A percentile compares a stretch with the other conserved stretches of the same genome.
Evolutionary conservation across 768 basidiomycete genomes (phyloP).

Genomic region (Collybiopsis confluens): DNA sequence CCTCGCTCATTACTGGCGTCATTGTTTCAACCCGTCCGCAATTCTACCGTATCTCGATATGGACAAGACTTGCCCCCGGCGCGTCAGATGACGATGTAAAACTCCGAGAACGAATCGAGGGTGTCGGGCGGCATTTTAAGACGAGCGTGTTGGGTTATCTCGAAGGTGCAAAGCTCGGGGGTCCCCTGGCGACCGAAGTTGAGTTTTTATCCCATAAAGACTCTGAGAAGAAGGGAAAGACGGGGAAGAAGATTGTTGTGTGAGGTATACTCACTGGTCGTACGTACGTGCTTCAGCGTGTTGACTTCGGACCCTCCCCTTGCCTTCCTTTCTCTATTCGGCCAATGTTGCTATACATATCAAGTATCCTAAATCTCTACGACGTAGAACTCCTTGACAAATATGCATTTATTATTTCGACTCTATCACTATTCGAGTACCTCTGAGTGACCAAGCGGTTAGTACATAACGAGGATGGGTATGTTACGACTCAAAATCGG

Average conservation of each 20-base stretch:
- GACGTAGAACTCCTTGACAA: too few species aligned
- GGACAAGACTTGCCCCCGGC: constrained; percentile 84
- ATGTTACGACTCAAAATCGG: too few species aligned
- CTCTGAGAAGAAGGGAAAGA: constrained; percentile 90
- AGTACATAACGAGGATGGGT: too few species aligned
- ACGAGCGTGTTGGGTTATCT: constrained; percentile 78
- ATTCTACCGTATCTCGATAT: constrained; percentile 96
- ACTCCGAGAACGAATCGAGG: constrained; percentile 77
- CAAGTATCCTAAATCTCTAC: too few species aligned
- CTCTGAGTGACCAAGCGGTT: too few species aligned
- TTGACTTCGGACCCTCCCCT: too few species aligned
- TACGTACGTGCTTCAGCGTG: too few species aligned
- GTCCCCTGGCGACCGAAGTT: constrained; percentile 91
- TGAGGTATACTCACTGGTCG: constrained; percentile 25
- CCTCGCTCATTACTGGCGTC: constrained; percentile 83
- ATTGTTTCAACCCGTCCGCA: constrained; percentile 92
- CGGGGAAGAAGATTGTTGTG: constrained; percentile 73
- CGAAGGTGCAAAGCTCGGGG: constrained; percentile 69
- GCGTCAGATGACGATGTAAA: constrained; percentile 38
- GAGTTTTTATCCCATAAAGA: constrained; percentile 95
- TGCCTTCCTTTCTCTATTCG: too few species aligned
- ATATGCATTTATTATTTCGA: too few species aligned
- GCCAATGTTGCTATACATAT: too few species aligned
- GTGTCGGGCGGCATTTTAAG: constrained; percentile 90
- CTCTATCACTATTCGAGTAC: too few species aligned